Evolutionary conservation across 2,329 filamentous ascomycete genomes (phyloP).

Genomic region (Diplodia seriata): DNA sequence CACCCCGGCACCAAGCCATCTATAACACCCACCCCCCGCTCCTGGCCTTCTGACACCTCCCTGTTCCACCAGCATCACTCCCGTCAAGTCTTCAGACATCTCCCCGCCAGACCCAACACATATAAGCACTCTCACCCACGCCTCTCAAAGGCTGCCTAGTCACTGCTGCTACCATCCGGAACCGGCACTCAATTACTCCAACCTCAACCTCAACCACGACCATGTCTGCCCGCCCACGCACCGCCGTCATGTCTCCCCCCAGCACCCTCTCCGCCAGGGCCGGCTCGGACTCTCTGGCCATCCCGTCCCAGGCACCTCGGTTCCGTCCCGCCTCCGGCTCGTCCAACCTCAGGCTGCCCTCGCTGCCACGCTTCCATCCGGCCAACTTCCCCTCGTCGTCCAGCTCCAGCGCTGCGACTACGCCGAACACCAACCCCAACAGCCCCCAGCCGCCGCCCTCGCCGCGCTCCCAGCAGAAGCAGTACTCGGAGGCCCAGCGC

Average conservation of each 20-base stretch:
- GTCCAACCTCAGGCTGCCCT: slow-evolving; percentile 54
- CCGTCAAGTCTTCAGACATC: neutral
- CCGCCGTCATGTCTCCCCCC: slow-evolving; percentile 20
- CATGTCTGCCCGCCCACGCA: slow-evolving; percentile 13
- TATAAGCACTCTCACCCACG: slow-evolving; percentile 14
- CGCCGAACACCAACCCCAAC: slow-evolving; percentile 48
- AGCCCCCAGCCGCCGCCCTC: slow-evolving; percentile 54
- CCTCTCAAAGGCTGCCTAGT: neutral
- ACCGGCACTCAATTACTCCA: neutral
- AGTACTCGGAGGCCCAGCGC: slow-evolving; percentile 57
- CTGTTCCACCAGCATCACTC: slow-evolving; percentile 9
- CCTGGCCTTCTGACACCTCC: slow-evolving; percentile 24
- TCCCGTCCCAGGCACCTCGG: slow-evolving; percentile 46
- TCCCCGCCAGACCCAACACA: slow-evolving; percentile 1
- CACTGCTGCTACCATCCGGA: neutral
- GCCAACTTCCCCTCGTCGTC: slow-evolving; percentile 57
- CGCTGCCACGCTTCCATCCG: slow-evolving; percentile 60
- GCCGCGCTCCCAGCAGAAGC: slow-evolving; percentile 51
- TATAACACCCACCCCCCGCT: slow-evolving; percentile 27
- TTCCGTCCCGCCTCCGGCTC: slow-evolving; percentile 46
- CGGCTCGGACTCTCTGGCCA: slow-evolving; percentile 42
- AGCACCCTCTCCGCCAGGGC: slow-evolving; percentile 18
- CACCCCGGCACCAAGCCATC: slow-evolving; percentile 13
- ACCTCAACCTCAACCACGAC: neutral
- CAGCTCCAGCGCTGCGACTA: slow-evolving; percentile 46